Evolutionary conservation across 768 basidiomycete species (phyloP), one percentile per base, ranked within the genome.

Genomic region (Pholiota molesta): DNA sequence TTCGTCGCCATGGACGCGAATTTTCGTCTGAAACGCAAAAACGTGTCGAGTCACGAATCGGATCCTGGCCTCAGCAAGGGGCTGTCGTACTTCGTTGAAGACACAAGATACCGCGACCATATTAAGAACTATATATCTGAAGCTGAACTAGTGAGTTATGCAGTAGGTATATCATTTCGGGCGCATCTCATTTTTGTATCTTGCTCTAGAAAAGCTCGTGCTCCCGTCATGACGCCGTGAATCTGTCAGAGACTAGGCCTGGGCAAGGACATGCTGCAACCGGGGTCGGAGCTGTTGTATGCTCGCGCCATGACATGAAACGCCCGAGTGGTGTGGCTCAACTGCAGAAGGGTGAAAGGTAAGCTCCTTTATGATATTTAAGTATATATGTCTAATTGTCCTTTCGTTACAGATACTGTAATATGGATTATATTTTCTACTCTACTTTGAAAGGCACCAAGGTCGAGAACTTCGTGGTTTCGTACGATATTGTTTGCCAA

Each of bases 321-420:
- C 63, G 66, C 0, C 72, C 74, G 2, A 61, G 52, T 21, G 64
- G 66, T 1, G 63, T 74, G 13, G 74, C 69, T 1, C 72, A 75
- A 62, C 63, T 77, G 2, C 74, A 76, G 47, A 61, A 67, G 6
- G 75, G 77, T 0, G 75, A 79, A 69, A 40, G 70, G 77, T 75
- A 66, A 2, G 66, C 59, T 51, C 26, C 5, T 14, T 29, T 26
- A 21, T 19, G 53, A 31, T 1, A 61, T 51, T 7, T 16, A n/a
- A n/a, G 52, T 23, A 4, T 37, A 14, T 16, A n/a, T 42, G 8
- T 17, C 5, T 28, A 5, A 26, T 55, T 39, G n/a, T n/a, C n/a
- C n/a, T 23, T 14, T 52, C 28, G 11, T 44, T 26, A 31, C 13
- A 67, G 74, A 21, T 74, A 76, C 58, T 66, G 65, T 35, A 77